phyloP scores from a whole-genome alignment of 2,329 filamentous ascomycete genomes.

The Neodidymelliopsis sp. region DNA sequence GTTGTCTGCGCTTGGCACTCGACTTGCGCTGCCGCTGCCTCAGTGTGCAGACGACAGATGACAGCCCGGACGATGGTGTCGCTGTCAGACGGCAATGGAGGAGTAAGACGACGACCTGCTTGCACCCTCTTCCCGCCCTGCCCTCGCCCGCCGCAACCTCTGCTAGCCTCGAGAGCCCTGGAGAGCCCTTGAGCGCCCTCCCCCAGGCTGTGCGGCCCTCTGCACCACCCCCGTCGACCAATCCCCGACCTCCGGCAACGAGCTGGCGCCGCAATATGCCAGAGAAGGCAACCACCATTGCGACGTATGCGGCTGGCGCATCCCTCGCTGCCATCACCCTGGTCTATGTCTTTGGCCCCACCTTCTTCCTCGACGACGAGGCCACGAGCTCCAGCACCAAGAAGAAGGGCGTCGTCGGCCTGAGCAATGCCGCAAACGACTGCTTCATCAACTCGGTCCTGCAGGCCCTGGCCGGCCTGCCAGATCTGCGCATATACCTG shows the following conservation, averaged over 20 bases:
- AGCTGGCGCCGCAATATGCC: slow-evolving; percentile 65
- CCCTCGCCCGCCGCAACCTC: slow-evolving; percentile 10
- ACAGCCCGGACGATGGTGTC: slow-evolving; percentile 30
- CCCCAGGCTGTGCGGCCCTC: slow-evolving; percentile 3
- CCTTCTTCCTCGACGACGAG: slow-evolving; percentile 90
- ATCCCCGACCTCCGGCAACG: slow-evolving; percentile 30
- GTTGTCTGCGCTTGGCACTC: slow-evolving; percentile 27
- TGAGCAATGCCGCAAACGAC: slow-evolving; percentile 87
- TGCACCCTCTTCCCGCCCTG: slow-evolving; percentile 18
- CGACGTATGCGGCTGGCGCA: slow-evolving; percentile 92
- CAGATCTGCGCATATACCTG: slow-evolving; percentile 87
- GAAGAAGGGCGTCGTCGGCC: slow-evolving; percentile 85
- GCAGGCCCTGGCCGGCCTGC: slow-evolving; percentile 88
- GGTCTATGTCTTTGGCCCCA: slow-evolving; percentile 98
- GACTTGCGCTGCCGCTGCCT: slow-evolving; percentile 27
- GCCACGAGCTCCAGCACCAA: slow-evolving; percentile 64
- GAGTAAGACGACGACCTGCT: slow-evolving; percentile 29
- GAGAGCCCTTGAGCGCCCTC: too few species aligned
- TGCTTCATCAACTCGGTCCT: slow-evolving; percentile 89
- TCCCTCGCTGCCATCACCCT: slow-evolving; percentile 93
- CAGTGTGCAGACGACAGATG: slow-evolving; percentile 38
- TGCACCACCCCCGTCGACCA: slow-evolving; percentile 31
- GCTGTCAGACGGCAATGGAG: slow-evolving; percentile 33
- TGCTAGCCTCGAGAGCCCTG: too few species aligned
- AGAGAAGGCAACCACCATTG: slow-evolving; percentile 81